A percentile compares a stretch with the other conserved stretches of the same genome.
Conservation (phyloP, 768 basidiomycete genomes). For the Tulasnella sp. region DNA sequence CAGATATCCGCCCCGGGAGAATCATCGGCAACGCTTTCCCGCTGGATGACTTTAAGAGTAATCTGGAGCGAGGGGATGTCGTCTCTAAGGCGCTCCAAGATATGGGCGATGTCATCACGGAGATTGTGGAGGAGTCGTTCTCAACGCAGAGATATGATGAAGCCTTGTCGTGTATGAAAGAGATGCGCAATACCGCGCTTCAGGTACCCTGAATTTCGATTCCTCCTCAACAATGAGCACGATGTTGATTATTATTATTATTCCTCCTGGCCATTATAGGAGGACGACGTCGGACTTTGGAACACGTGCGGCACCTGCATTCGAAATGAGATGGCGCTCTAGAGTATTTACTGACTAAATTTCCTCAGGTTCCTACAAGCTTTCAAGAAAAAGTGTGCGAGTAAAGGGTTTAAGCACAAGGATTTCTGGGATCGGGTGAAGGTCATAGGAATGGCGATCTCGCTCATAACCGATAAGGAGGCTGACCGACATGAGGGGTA, state of each 20-base stretch:
- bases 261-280: slow-evolving; percentile 31
- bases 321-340: background rate
- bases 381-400: slow-evolving; percentile 45
- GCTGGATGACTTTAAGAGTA: slow-evolving; percentile 62
- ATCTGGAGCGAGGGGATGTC: slow-evolving; percentile 58
- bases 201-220: slow-evolving; percentile 35
- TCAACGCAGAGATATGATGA: slow-evolving; percentile 52
- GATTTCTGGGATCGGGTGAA: slow-evolving; percentile 54
- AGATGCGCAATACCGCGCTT: slow-evolving; percentile 53
- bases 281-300: slow-evolving; percentile 78
- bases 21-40: slow-evolving; percentile 69
- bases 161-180: slow-evolving; percentile 61
- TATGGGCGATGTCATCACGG: slow-evolving; percentile 54
- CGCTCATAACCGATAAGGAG: slow-evolving; percentile 52
- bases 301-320: slow-evolving; percentile 42
- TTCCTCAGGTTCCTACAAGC: slow-evolving; percentile 45
- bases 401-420: slow-evolving; percentile 41
- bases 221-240: background rate
- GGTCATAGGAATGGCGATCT: slow-evolving; percentile 37
- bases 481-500: slow-evolving; percentile 47
- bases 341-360: background rate
- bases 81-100: slow-evolving; percentile 82
- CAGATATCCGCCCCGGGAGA: slow-evolving; percentile 38
- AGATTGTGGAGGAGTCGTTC: slow-evolving; percentile 63
- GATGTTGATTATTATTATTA: background rate